Base-by-base conservation (phyloP, 2,329 filamentous ascomycete species). In the Leptographium radiaticola region DNA sequence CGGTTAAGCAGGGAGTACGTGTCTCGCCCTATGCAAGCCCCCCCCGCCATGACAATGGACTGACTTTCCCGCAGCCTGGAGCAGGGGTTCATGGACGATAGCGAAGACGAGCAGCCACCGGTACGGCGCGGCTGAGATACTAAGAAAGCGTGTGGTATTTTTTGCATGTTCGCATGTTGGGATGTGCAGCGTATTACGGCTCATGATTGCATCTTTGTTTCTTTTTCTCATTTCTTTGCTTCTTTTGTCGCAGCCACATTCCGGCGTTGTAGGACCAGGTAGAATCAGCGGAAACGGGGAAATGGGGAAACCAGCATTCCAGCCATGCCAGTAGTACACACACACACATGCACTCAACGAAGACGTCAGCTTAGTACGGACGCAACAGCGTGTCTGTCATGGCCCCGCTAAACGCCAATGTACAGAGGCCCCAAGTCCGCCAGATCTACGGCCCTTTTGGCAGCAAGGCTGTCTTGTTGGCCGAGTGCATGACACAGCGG, bases 1-100 rank as follows among this genome's bases (percentile, higher is more conserved):
- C 75, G 89, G 58, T 63, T 95, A 57, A 91, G 87, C 66, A 75
- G 88, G 68, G 89, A 95, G 71, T 81, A 67, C 65, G 76, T 71
- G 38, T 25, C 25, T 25, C 5, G 25, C 25, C 25, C 5, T 5
- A 25, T 25, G 25, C 3, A 25, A 25, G 25, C 25, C 25, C 25
- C 5, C 5, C 3, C 25, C 25, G 3, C 25, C 3, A 25, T 3
- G 25, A 25, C 25, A 25, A 25, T 3, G 25, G 25, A 38, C 44
- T 39, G 45, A 13, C 25, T 42, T 40, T 48, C 60, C 49, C 15
- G 13, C 55, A 69, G 66, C 31, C 57, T 70, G 16, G 68, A 69
- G 59, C 70, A 73, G 57, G 71, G 71, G 0, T 74, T 74, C 50
- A 68, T 68, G 58, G 72, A 74, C 56, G 70, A 73, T 53, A 74